Evolutionary conservation across 352 stramenopile genomes (phyloP).

Genomic region (Phytopythium delawarense): DNA sequence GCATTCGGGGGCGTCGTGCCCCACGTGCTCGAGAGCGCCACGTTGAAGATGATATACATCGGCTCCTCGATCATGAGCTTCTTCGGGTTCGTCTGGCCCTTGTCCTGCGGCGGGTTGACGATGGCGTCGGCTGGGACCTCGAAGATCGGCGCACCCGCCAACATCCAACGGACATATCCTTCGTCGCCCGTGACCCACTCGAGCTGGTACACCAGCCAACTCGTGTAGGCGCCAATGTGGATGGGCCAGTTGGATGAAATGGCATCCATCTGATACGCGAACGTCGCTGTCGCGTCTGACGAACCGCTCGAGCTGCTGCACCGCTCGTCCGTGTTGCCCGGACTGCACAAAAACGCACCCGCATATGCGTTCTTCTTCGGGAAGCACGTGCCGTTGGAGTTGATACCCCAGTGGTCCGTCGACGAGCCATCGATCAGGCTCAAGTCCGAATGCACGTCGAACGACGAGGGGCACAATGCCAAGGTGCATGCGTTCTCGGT

Average conservation of each 20-base stretch:
- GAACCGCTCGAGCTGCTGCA: conserved; percentile 23
- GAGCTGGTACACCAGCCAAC: conserved; percentile 67
- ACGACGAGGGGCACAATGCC: conserved; percentile 35
- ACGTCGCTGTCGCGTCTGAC: conserved; percentile 20
- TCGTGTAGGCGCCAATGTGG: conserved; percentile 72
- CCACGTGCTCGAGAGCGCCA: conserved; percentile 84
- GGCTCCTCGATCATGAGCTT: conserved; percentile 92
- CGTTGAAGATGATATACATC: conserved; percentile 92
- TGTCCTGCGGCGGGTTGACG: conserved; percentile 41
- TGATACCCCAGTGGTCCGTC: conserved; percentile 44
- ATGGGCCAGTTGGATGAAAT: conserved; percentile 91
- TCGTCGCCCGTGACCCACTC: conserved; percentile 58
- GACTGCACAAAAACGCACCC: conserved; percentile 51
- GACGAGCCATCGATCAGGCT: conserved; percentile 25
- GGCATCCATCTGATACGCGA: conserved; percentile 89
- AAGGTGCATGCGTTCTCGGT: conserved; percentile 44
- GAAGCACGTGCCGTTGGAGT: conserved; percentile 61
- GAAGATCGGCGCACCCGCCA: conserved; percentile 85
- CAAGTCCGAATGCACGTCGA: conserved; percentile 49
- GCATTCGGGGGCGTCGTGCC: conserved; percentile 37
- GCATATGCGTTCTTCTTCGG: conserved; percentile 56
- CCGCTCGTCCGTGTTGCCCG: conserved; percentile 32
- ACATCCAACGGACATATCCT: conserved; percentile 69
- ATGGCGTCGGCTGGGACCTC: conserved; percentile 75
- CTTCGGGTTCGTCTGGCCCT: conserved; percentile 52